Evolutionary conservation across 306 rosid genomes (phyloP).

Genomic region (Ormosia semicastrata): DNA sequence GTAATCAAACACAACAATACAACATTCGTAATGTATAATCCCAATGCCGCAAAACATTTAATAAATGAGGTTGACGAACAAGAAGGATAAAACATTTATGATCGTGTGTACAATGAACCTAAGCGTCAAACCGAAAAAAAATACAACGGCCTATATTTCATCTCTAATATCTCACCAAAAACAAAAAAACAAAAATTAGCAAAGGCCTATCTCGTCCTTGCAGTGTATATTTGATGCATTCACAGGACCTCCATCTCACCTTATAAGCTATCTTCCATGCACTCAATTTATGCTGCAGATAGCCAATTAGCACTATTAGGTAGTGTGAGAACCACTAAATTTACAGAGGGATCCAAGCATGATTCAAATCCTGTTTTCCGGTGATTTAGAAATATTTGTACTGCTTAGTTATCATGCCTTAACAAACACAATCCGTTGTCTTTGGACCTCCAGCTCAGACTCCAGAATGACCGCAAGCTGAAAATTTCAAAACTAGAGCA

Average conservation of each 20-base stretch:
- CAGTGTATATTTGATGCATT: slow-evolving; percentile 8
- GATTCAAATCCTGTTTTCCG: neutral
- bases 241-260: neutral
- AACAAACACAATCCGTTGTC: neutral
- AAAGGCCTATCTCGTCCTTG: neutral
- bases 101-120: neutral
- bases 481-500: neutral
- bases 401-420: neutral
- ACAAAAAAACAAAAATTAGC: neutral
- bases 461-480: neutral
- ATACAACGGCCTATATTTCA: neutral
- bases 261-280: slow-evolving; percentile 3
- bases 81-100: neutral
- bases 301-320: neutral
- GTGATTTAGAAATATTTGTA: neutral
- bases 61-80: neutral
- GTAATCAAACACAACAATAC: neutral
- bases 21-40: neutral
- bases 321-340: neutral
- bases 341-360: neutral
- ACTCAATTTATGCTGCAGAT: neutral
- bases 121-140: neutral
- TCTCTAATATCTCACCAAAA: neutral
- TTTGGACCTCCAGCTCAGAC: neutral
- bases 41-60: neutral